Evolutionary conservation across 495 filamentous ascomycete species (phyloP), one percentile per base, ranked within the genome.

Genomic region (Hypoxylon fuscum): DNA sequence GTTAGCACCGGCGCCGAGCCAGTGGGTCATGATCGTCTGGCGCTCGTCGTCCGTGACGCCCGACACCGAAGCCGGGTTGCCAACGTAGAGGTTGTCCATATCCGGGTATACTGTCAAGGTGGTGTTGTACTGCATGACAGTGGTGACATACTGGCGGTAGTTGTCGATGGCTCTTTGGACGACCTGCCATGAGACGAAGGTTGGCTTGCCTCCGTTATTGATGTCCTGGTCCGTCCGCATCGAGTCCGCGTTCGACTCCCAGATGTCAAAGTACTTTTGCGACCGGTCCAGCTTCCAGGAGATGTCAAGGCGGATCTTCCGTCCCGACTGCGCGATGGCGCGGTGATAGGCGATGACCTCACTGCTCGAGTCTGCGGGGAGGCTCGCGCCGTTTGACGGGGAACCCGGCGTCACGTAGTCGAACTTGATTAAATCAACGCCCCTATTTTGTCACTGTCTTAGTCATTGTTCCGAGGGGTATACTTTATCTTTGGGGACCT

Each of bases 231-330:
- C 71, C 0, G 58, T 68, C 17, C 71, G 47, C 67, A 74, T 72
- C 11, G 55, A 62, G 25, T 74, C 71, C 4, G 67, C 69, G 17
- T 58, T 57, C 40, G 34, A 21, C 23, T 57, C 47, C 71, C 71
- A 74, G 49, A 68, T 48, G 14, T 50, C 38, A 8, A 62, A 51
- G 14, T 60, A 72, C 32, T 64, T 35, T 22, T 63, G 56, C 31
- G 60, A 70, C 15, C 71, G 71, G 55, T 62, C 63, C 3, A 72
- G 63, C 43, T 72, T 74, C 64, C 66, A 74, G 22, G 71, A 74
- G 1, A 74, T 53, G 34, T 72, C 66, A 6, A 74, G 58, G 9
- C 71, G 66, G 2, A 74, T 72, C 12, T 59, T 23, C 15, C 59
- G 57, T 1, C 71, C 69, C 8, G 62, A 62, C 22, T 59, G 55